Evolutionary conservation across 1,139 yeast species (phyloP), one percentile per base, ranked within the genome.

Genomic region (Lizanozyma gosingica): DNA sequence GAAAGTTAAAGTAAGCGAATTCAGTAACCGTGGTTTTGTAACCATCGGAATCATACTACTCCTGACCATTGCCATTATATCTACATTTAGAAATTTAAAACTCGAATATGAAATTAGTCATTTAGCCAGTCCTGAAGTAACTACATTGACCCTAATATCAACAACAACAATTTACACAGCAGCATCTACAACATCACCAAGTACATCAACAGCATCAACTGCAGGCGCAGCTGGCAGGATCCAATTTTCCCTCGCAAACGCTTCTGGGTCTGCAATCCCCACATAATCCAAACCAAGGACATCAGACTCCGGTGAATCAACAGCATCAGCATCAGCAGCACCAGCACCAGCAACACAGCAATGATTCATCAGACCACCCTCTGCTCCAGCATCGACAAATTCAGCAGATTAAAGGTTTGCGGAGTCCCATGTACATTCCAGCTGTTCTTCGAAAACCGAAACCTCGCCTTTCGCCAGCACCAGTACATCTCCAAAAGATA

Each of bases 371-470:
- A 46, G 33, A 35, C 34, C 33, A 45, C 38, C 40, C 6, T 6
- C 29, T 22, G 29, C 29, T 22, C 11, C 17, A 15, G 18, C 39
- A 48, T 35, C 53, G 61, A 45, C 62, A 62, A 40, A 50, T 70
- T 34, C 73, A 78, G 51, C 87, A 81, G 48, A 76, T 82, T 39
- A 76, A 76, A 46, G 80, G 80, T 18, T 86, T 87, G 43, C 76
- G 88, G 53, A 81, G 84, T 51, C 97, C 97, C 4, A 66, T 88
- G 67, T 88, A 87, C 55, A 72, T 84, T 0, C 97, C 97, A 0
- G 96, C 96, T 0, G 97, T 88, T 4, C 66, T 90, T 41, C 70
- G 97, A 78, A 75, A 53, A 62, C 70, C 14, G 29, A 35, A 14
- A 35, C 8, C 18, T 9, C 32, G 4, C 32, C 14, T n/a, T 17